Conservation (phyloP, 495 filamentous ascomycete species). For the Annulohypoxylon maeteangense region DNA sequence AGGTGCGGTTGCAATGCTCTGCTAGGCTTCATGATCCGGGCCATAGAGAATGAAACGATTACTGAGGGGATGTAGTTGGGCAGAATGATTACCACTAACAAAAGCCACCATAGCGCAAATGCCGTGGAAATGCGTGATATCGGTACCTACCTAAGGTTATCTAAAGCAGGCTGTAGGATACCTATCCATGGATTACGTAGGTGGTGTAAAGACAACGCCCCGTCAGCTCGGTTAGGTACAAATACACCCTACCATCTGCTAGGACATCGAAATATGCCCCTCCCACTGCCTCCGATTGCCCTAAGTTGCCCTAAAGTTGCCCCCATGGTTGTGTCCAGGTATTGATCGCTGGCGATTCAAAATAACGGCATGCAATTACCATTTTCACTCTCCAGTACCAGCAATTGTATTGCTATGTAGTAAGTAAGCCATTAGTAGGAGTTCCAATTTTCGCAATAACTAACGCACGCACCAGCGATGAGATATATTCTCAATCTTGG, state of each 20-base stretch:
- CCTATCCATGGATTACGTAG: too few species aligned
- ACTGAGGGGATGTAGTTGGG: too few species aligned
- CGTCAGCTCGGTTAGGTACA: not conserved
- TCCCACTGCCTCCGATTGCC: not conserved
- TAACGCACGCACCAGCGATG: constrained; percentile 4
- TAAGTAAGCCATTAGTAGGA: not conserved
- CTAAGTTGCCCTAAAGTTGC: not conserved
- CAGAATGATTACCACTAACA: too few species aligned
- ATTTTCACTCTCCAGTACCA: not conserved
- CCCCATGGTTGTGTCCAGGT: not conserved
- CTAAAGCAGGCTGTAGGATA: too few species aligned
- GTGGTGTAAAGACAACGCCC: not conserved
- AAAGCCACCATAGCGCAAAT: too few species aligned
- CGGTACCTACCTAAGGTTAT: too few species aligned
- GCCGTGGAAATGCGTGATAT: too few species aligned
- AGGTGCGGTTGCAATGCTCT: too few species aligned
- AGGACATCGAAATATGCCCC: not conserved
- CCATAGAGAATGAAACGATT: too few species aligned
- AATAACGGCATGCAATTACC: constrained; percentile 10
- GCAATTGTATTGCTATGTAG: constrained; percentile 6
- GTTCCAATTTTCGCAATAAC: not conserved
- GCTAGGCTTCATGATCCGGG: too few species aligned
- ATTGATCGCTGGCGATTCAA: not conserved
- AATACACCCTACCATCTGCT: not conserved
- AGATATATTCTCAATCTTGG: constrained; percentile 18